Evolutionary conservation across 2,329 filamentous ascomycete genomes (phyloP), one percentile per base, ranked within the genome.

Genomic region (Cladosporium sphaerospermum): DNA sequence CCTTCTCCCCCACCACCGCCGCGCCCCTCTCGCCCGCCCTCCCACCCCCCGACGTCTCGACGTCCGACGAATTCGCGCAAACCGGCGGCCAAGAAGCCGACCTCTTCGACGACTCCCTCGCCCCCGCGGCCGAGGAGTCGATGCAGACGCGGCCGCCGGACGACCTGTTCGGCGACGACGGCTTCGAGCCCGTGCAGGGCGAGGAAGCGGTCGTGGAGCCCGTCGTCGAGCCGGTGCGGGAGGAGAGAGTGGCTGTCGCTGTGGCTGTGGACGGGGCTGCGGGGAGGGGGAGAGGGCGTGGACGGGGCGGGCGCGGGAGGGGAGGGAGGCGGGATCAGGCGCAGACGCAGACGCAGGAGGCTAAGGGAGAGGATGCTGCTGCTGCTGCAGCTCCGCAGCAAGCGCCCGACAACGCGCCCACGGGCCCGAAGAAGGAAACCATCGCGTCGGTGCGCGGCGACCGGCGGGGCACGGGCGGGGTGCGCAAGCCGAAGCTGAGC

Each of bases 401-500:
- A 47, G 43, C 47, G 32, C 57, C 59, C 1, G 58, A 60, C 11
- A 59, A 62, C 28, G 61, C 62, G 33, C 61, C 59, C 4, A 59
- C 59, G 9, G 51, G 57, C 8, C 62, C 54, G 42, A 57, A 40
- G 60, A 64, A 32, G 55, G 49, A 48, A 41, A 55, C 39, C 31
- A 41, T 50, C 3, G 44, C 57, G 5, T 55, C 68, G 16, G 68
- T 69, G 9, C 64, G 65, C 19, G 68, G 67, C 32, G 66, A 70
- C 54, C 59, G 68, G 9, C 64, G 61, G 36, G 64, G 63, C 2
- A 70, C 67, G 6, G 69, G 68, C 34, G 74, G 66, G 7, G 52
- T 62, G 32, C 54, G 55, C 33, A 69, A 81, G 67, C 78, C 79
- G 3, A 84, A 83, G 67, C 75, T 86, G 42, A 85, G 82, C 2